These are phyloP conservation scores for Sclerotinia subarctica DNA, from an alignment of 2,329 filamentous ascomycete species.

Conservation along the genomic window DNA sequence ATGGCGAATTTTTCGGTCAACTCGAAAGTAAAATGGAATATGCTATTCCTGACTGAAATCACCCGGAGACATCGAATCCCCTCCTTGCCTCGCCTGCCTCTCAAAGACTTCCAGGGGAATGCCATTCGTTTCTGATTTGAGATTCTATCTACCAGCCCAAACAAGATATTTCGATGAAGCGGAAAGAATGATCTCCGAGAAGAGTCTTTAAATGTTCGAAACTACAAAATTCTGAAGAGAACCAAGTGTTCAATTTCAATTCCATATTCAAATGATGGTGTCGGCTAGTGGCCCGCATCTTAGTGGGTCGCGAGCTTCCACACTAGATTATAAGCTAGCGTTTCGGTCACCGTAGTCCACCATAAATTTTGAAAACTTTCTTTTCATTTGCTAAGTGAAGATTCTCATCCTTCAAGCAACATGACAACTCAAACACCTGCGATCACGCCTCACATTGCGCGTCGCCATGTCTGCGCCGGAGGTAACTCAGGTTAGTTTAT, in stretches of 20 bases:
- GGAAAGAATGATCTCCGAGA: no score
- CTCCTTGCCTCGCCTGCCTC: not conserved
- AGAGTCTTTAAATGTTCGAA: not conserved
- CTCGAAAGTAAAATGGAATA: not conserved
- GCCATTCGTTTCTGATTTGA: not conserved
- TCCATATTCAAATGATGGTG: not conserved
- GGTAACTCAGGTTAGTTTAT: constrained; percentile 12
- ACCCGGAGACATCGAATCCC: not conserved
- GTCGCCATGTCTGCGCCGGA: constrained; percentile 19
- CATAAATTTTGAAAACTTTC: constrained; percentile 16
- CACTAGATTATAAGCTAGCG: not conserved
- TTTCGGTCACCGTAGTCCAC: constrained; percentile 9
- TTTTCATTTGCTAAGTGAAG: not conserved
- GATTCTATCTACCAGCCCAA: not conserved
- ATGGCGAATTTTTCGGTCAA: not conserved
- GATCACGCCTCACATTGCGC: not conserved
- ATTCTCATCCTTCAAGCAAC: constrained; percentile 6
- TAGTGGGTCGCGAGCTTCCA: not conserved
- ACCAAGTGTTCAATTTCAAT: not conserved
- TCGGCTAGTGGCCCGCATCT: not conserved
- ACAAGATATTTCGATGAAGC: no score
- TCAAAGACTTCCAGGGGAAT: not conserved
- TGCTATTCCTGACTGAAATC: not conserved
- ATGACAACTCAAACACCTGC: not conserved
- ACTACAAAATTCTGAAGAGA: no score